Evolutionary conservation across 495 filamentous ascomycete species (phyloP), one percentile per base, ranked within the genome.

Genomic region (Penicillium canescens): DNA sequence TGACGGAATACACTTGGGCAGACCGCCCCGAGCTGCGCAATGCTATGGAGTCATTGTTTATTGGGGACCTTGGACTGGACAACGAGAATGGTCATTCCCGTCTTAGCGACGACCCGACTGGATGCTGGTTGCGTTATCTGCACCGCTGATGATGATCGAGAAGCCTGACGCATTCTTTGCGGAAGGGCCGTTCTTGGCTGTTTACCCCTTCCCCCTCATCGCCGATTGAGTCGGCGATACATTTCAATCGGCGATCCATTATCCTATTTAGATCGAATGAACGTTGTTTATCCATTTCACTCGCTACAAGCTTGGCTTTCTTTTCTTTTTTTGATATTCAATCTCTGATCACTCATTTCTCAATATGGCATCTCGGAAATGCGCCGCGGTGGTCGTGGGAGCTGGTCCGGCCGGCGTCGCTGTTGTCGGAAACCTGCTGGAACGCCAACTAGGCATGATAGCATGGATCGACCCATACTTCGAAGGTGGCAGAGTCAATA

Each of bases 331-430:
- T 23, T 20, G 26, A 16, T 39, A 40, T 10, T 18, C 38, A 39
- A 16, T 13, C 46, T 20, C 20, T 37, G 36, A 31, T 35, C 24
- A 14, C 38, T 14, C n/a, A 36, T 36, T 50, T 13, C 42, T 6
- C 36, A 57, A 36, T 55, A 76, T 76, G 71, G 42, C 67, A 34
- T 56, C 73, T 24, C 63, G 67, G 20, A 73, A 61, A 62, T 78
- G 70, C 56, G 71, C 72, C 18, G 79, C 80, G 0, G 74, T 84
- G 7, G 80, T 84, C 7, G 79, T 83, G 34, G 82, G 82, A 48
- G 78, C 77, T 40, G 82, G 82, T 33, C 78, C 82, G 8, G 78
- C 78, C 42, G 82, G 82, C 50, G 66, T 82, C 40, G 79, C 80
- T n/a, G 80, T 75, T 16, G 65, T 83, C 43, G 80, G 80, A 9